A percentile compares a stretch with the other conserved stretches of the same genome.
Conservation (phyloP, 2,329 filamentous ascomycete genomes). For the Colletotrichum sp. region DNA sequence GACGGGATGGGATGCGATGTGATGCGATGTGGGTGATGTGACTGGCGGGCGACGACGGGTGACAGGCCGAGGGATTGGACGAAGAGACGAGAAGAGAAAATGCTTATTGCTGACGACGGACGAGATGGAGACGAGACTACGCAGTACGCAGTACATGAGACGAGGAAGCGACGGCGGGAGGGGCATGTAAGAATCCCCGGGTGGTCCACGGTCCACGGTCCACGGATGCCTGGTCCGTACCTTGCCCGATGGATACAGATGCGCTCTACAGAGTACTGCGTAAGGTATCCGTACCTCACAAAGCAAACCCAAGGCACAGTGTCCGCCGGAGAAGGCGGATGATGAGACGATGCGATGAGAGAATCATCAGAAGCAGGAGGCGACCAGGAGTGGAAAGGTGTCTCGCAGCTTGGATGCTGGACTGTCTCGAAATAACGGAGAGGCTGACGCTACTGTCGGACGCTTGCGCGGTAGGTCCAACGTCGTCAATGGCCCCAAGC, state of each 20-base stretch:
- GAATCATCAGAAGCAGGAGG: background rate
- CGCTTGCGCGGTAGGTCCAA: conserved; percentile 18
- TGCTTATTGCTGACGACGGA: background rate
- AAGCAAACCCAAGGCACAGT: background rate
- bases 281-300: background rate
- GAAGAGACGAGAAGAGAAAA: background rate
- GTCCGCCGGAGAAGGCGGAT: background rate
- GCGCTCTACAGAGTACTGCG: background rate
- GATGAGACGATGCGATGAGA: background rate
- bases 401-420: background rate
- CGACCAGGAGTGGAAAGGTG: background rate
- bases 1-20: conserved; percentile 9
- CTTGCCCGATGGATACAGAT: background rate
- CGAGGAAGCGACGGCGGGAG: background rate
- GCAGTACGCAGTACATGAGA: background rate
- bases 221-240: background rate
- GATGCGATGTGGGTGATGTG: conserved; percentile 9
- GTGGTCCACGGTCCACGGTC: background rate
- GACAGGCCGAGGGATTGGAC: background rate
- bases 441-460: conserved; percentile 19
- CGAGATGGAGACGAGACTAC: background rate
- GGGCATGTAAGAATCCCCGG: background rate
- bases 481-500: conserved; percentile 6
- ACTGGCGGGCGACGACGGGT: background rate
- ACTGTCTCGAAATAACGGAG: conserved; percentile 16